Percentiles rank a stretch among this genome's conserved stretches.
Conservation (phyloP, 352 stramenopile species). For the Globisporangium cystogenes region DNA sequence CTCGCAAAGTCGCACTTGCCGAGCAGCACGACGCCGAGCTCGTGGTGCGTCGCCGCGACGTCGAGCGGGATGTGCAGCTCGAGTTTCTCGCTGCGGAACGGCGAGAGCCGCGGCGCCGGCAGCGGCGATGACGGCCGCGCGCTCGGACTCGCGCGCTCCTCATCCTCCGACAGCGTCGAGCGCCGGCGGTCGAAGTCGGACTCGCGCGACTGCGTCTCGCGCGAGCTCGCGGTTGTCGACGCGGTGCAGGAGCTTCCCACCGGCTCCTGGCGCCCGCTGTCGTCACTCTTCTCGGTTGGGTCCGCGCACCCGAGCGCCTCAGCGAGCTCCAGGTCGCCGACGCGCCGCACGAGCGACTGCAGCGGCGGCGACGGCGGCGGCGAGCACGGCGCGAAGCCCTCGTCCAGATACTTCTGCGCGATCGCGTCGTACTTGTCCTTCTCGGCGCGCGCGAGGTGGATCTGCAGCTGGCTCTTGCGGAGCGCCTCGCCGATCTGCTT, state of each 20-base stretch:
- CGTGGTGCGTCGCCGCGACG: constrained; percentile 38
- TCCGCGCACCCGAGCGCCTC: not conserved
- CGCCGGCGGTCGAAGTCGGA: constrained; percentile 1
- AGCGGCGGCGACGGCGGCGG: not conserved
- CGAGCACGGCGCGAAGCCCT: constrained; percentile 14
- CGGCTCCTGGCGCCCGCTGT: not conserved
- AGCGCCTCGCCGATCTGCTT: constrained; percentile 30
- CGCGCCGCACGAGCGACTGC: too few species aligned
- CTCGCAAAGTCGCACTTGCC: constrained; percentile 33
- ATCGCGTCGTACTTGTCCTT: constrained; percentile 30
- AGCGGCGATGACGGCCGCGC: constrained; percentile 7
- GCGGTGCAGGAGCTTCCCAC: not conserved
- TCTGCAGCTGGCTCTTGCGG: constrained; percentile 30
- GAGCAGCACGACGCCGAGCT: constrained; percentile 44
- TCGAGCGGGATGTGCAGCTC: constrained; percentile 29
- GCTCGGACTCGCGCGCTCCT: not conserved
- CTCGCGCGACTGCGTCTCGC: not conserved
- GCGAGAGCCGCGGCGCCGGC: constrained; percentile 4
- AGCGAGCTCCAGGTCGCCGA: not conserved
- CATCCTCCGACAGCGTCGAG: constrained; percentile 4
- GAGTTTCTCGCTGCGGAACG: constrained; percentile 12
- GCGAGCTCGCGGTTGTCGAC: not conserved
- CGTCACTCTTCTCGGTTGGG: not conserved
- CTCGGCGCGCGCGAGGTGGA: constrained; percentile 18
- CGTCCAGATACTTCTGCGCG: constrained; percentile 23